Evolutionary conservation across 2,329 filamentous ascomycete species (phyloP), one percentile per base, ranked within the genome.

Genomic region (Aspergillus brunneoviolaceus): DNA sequence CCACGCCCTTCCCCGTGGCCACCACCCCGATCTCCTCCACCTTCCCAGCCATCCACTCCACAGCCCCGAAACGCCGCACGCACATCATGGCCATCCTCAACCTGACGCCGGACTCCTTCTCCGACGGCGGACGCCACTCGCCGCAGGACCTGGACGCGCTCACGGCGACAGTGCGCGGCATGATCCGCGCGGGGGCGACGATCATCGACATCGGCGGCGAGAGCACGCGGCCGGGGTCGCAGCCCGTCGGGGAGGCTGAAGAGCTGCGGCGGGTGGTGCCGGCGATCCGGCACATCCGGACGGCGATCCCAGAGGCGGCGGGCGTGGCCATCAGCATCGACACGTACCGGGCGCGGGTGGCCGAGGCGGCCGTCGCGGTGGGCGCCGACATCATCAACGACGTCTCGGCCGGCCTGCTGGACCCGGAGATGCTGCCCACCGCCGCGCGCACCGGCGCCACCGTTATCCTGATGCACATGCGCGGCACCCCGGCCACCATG

Each of bases 321-420:
- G 77, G 86, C 58, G 76, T 92, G n/a, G 85, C 87, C 64, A 88
- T 97, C 70, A 96, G 91, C 72, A 82, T 99, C 61, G 95, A 99
- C 79, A 99, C 95, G 3, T 99, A 96, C 78, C 90, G 92, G 33
- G 90, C 94, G 0, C 79, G 81, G 1, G 94, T 99, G 1, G 95
- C 94, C 2, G 85, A 88, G 68, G 86, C 86, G 21, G 91, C 92
- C 19, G 82, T 95, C 59, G 78, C 81, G 27, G 90, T 88, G 4
- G 95, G 95, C 54, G 94, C 93, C 6, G 89, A 97, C 73, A 90
- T 99, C 63, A 87, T 99, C 78, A 99, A 99, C 77, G 95, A 99
- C 75, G 88, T 99, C 39, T 96, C 92, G 0, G 92, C 89, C 1
- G 95, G 95, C 3, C 72, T 81, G 4, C 81, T 96, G 54, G 95